Evolutionary conservation across 352 stramenopile genomes (phyloP).

Genomic region (Globisporangium recalcitrans): DNA sequence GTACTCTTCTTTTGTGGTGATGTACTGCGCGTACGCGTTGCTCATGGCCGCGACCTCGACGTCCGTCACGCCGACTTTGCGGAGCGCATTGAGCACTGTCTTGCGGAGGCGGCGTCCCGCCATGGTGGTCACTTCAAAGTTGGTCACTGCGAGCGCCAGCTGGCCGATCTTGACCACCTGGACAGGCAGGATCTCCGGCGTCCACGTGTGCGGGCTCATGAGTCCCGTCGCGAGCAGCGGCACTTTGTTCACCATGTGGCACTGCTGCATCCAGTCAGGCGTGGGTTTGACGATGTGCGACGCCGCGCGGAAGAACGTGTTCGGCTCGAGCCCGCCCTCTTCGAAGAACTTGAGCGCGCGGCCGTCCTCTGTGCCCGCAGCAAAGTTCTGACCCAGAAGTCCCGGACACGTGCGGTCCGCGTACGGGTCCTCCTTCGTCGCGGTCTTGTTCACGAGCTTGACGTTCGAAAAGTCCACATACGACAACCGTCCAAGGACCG

Average conservation of each 20-base stretch:
- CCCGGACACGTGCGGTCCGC: slow-evolving; percentile 36
- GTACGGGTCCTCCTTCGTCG: slow-evolving; percentile 23
- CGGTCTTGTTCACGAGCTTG: slow-evolving; percentile 16
- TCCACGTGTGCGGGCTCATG: slow-evolving; percentile 37
- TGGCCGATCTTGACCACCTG: slow-evolving; percentile 52
- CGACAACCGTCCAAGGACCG: slow-evolving; percentile 27
- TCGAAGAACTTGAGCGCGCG: slow-evolving; percentile 27
- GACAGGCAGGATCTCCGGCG: slow-evolving; percentile 43
- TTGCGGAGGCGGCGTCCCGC: slow-evolving; percentile 38
- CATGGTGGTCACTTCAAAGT: slow-evolving; percentile 66
- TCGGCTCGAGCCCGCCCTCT: slow-evolving; percentile 31
- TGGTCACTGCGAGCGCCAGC: slow-evolving; percentile 42
- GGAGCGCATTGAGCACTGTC: slow-evolving; percentile 26
- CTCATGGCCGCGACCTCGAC: slow-evolving; percentile 47
- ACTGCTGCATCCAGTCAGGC: slow-evolving; percentile 35
- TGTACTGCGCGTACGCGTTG: slow-evolving; percentile 63
- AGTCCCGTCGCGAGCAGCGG: slow-evolving; percentile 33
- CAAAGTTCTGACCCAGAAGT: slow-evolving; percentile 44
- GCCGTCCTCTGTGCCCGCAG: slow-evolving; percentile 38
- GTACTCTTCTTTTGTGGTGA: slow-evolving; percentile 65
- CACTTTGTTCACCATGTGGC: slow-evolving; percentile 35
- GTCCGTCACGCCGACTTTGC: slow-evolving; percentile 24
- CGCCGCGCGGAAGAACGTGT: slow-evolving; percentile 23
- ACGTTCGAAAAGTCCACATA: slow-evolving; percentile 49
- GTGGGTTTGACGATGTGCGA: slow-evolving; percentile 25